Conservation (phyloP, 1,284 basidiomycete genomes). For the Ceratobasidium papillatum region DNA sequence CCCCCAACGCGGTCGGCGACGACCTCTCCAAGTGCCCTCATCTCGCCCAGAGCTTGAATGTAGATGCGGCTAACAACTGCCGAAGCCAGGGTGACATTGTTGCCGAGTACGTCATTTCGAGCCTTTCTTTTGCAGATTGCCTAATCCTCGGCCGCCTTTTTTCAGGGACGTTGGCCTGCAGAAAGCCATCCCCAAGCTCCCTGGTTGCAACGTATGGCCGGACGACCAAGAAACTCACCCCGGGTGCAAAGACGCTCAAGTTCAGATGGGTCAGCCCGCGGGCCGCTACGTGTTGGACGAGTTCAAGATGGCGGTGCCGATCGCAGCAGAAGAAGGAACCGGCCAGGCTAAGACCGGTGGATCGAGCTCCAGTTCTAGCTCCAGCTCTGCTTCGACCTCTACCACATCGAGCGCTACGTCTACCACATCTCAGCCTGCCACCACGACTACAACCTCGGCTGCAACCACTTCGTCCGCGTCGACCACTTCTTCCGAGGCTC, state of each 20-base stretch:
- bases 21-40: not conserved
- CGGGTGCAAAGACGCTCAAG: not conserved
- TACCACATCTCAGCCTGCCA: not conserved
- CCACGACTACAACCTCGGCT: too few species aligned
- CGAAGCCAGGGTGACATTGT: slow-evolving; percentile 21
- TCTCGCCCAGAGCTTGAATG: slow-evolving; percentile 6
- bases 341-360: not conserved
- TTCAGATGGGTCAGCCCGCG: not conserved
- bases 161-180: slow-evolving; percentile 19
- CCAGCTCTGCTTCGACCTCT: not conserved
- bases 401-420: not conserved
- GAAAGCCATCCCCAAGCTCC: not conserved
- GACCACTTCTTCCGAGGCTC: not conserved
- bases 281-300: not conserved
- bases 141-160: not conserved
- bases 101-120: slow-evolving; percentile 5
- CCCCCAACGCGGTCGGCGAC: slow-evolving; percentile 18
- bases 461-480: not conserved
- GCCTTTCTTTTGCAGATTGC: not conserved
- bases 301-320: slow-evolving; percentile 14
- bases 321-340: not conserved
- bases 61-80: slow-evolving; percentile 20
- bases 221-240: slow-evolving; percentile 6
- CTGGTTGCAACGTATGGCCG: slow-evolving; percentile 32
- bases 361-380: not conserved